These are phyloP conservation scores for Trametes cinnabarina DNA, from an alignment of 768 basidiomycete genomes.

Conservation along the genomic window DNA sequence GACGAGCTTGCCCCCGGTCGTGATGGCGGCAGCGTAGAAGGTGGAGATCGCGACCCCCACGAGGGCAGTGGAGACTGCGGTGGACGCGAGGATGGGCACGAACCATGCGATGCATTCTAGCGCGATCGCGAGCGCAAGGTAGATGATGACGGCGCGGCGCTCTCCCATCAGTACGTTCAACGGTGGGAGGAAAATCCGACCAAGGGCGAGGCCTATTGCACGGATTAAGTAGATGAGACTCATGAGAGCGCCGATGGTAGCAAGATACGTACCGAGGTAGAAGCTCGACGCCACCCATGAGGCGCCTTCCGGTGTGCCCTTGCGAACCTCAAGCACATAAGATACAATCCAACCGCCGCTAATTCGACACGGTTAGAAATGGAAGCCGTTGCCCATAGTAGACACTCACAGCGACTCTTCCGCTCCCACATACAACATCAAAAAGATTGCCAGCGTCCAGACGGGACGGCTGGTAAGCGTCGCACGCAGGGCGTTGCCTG, in stretches of 20 bases:
- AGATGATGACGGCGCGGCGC: constrained; percentile 30
- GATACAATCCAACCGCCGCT: constrained; percentile 33
- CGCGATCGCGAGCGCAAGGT: constrained; percentile 30
- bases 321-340: constrained; percentile 27
- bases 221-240: background rate
- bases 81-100: constrained; percentile 25
- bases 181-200: constrained; percentile 27
- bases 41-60: constrained; percentile 33
- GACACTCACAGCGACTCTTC: constrained; percentile 29
- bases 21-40: constrained; percentile 30
- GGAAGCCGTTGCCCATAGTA: background rate
- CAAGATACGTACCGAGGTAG: constrained; percentile 24
- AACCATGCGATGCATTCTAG: constrained; percentile 28
- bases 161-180: constrained; percentile 30
- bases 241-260: too few relatives aligned
- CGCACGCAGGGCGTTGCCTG: constrained; percentile 5
- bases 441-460: constrained; percentile 29
- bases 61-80: constrained; percentile 30
- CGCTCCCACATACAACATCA: constrained; percentile 29
- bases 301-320: constrained; percentile 28
- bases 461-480: constrained; percentile 25
- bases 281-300: constrained; percentile 31
- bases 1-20: constrained; percentile 24
- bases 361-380: background rate
- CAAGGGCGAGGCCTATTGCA: constrained; percentile 27